Evolutionary conservation across 2,329 filamentous ascomycete species (phyloP), one percentile per base, ranked within the genome.

Genomic region (Fusarium continuum): DNA sequence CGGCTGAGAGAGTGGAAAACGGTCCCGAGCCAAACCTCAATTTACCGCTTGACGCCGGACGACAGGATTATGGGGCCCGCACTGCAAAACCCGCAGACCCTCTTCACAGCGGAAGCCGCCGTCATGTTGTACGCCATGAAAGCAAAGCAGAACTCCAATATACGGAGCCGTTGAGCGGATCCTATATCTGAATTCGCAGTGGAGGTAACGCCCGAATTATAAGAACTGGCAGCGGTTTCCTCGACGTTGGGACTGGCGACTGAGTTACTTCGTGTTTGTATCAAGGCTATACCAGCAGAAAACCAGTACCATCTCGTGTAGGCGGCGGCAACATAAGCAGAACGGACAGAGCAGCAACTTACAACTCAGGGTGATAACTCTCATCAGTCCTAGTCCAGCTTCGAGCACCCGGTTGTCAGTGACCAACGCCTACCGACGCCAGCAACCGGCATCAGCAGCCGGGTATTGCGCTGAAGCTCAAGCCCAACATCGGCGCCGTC

Each of bases 401-500:
- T 40, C 34, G 32, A 35, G 22, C n/a, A n/a, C 31, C 25, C 8
- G 26, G 23, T 20, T 31, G 40, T 11, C 34, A 40, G 35, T 38
- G 36, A 38, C 55, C 40, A 63, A 55, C 44, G 43, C 36, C 43
- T 65, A 48, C 61, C 67, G 48, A 69, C 44, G 32, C 45, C 40
- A 70, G 46, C 45, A 65, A 65, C 68, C 68, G 68, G 68, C 64
- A 63, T 19, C 60, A 58, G 58, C 44, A 67, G 66, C 68, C 69
- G 65, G 67, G 50, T 43, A 41, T 55, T 54, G 59, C 41, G 48
- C 54, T 58, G 60, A 69, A 69, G 54, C 63, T 63, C 66, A 64
- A 62, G 53, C 52, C 55, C 58, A 64, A 47, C 55, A 68, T 67
- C 69, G 67, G 69, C 64, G 51, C 44, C 55, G 69, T 67, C 69